Base-by-base conservation (phyloP, 768 basidiomycete genomes). In the Amanita molliuscula region DNA sequence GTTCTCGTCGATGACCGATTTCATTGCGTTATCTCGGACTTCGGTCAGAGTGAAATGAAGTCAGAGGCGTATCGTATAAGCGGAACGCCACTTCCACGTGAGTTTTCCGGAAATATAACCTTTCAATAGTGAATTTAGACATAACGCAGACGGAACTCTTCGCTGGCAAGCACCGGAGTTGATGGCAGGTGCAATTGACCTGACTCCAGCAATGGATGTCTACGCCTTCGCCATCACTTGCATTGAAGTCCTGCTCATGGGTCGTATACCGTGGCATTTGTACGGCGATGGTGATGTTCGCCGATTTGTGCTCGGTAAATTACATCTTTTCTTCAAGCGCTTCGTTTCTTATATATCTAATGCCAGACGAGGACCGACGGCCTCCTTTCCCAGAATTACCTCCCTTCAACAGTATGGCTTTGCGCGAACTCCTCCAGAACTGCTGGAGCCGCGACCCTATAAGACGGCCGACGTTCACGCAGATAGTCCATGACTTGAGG, bases 41-140 rank as follows among this genome's bases (percentile, higher is more conserved):
- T 93, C 61, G 88, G 87, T 0, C 84, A 91, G 62, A 83, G 78
- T 56, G 82, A 86, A 64, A 81, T 92, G 71, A 85, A 82, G 64
- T 76, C 71, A 28, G 86, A 90, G 60, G 81, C 77, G 3, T 81
- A 73, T 55, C 72, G 77, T 33, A 70, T 86, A 1, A 83, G 78
- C 51, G 79, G 79, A 25, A 65, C 67, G 23, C 59, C 67, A 3
- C 66, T 65, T 13, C 68, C 67, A 53, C 68, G 77, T 81, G 53
- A 46, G 74, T 15, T 13, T 45, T 37, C n/a, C n/a, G n/a, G 40
- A 33, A 25, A 21, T 28, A 4, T 21, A 44, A 8, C 16, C 34
- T 44, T 40, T 15, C 38, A 47, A 18, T 42, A 50, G 33, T 10
- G 28, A 41, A 26, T 45, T 42, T 13, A 11, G 35, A 36, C 29